Conservation (phyloP, 495 filamentous ascomycete species). For the Aspergillus mulundensis region DNA sequence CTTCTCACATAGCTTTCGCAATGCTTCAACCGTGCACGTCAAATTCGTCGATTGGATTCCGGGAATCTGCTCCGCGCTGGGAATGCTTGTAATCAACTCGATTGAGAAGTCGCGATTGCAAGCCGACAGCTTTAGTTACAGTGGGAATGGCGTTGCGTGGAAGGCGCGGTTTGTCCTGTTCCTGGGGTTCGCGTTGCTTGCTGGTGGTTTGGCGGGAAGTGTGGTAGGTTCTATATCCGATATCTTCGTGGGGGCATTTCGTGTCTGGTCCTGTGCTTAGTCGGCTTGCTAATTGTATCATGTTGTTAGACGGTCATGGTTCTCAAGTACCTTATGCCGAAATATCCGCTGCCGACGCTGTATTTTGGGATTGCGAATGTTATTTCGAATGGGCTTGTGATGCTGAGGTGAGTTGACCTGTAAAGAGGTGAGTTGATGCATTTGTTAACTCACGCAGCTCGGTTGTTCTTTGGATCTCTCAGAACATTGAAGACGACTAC, state of each 20-base stretch:
- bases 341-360: constrained; percentile 75
- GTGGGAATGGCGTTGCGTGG: constrained; percentile 85
- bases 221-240: constrained; percentile 48
- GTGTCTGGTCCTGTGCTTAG: neutral
- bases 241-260: no score
- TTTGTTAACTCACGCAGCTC: constrained; percentile 51
- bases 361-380: constrained; percentile 95
- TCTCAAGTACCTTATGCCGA: constrained; percentile 81
- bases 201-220: constrained; percentile 88
- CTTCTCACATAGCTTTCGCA: constrained; percentile 75
- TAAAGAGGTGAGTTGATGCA: neutral
- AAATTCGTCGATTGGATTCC: constrained; percentile 99
- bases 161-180: constrained; percentile 95
- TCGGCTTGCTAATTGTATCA: neutral
- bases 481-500: constrained; percentile 99
- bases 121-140: constrained; percentile 83
- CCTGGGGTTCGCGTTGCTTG: constrained; percentile 88
- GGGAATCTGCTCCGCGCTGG: constrained; percentile 85
- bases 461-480: constrained; percentile 89
- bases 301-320: constrained; percentile 67
- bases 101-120: constrained; percentile 90
- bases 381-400: constrained; percentile 78
- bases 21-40: constrained; percentile 80
- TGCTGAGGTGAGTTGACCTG: constrained; percentile 65
- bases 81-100: constrained; percentile 98